Percentiles rank a stretch among this genome's conserved stretches.
Conservation (phyloP, 2,329 filamentous ascomycete genomes). For the Ascochyta lentis region DNA sequence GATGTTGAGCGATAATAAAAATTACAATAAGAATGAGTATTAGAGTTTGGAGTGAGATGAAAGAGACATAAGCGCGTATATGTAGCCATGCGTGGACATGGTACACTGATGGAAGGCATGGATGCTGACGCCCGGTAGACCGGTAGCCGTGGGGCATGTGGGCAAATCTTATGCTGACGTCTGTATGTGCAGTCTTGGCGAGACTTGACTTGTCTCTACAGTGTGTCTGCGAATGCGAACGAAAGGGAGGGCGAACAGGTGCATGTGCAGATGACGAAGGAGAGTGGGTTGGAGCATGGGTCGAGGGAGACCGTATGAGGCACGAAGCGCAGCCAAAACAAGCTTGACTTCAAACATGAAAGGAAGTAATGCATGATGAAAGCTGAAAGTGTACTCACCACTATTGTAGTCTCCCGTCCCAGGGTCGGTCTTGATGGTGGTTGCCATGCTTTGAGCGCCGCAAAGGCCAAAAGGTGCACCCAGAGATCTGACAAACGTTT, state of each 20-base stretch:
- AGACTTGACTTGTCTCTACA: conserved; percentile 43
- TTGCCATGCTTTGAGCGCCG: conserved; percentile 42
- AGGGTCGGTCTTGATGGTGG: conserved; percentile 42
- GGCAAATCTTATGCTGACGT: conserved; percentile 35
- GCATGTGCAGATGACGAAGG: conserved; percentile 25
- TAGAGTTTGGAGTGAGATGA: conserved; percentile 33
- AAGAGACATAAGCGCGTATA: conserved; percentile 42
- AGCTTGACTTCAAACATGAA: conserved; percentile 38
- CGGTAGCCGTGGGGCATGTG: conserved; percentile 32
- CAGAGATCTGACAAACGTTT: neutral
- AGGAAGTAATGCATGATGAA: conserved; percentile 32
- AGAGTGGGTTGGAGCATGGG: conserved; percentile 10
- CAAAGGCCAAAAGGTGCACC: conserved; percentile 31
- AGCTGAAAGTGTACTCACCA: conserved; percentile 34
- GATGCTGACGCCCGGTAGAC: conserved; percentile 33
- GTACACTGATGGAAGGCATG: conserved; percentile 28
- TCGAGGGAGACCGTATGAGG: conserved; percentile 26
- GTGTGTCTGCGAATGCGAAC: conserved; percentile 22
- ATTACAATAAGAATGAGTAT: conserved; percentile 38
- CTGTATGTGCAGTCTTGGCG: conserved; percentile 30
- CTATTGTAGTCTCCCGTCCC: conserved; percentile 42
- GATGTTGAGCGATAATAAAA: conserved; percentile 30
- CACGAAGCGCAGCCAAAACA: conserved; percentile 42
- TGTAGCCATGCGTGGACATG: conserved; percentile 33
- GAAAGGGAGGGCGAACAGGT: conserved; percentile 21